Evolutionary conservation across 345 rosid genomes (phyloP).

Genomic region (Lagerstroemia speciosa): DNA sequence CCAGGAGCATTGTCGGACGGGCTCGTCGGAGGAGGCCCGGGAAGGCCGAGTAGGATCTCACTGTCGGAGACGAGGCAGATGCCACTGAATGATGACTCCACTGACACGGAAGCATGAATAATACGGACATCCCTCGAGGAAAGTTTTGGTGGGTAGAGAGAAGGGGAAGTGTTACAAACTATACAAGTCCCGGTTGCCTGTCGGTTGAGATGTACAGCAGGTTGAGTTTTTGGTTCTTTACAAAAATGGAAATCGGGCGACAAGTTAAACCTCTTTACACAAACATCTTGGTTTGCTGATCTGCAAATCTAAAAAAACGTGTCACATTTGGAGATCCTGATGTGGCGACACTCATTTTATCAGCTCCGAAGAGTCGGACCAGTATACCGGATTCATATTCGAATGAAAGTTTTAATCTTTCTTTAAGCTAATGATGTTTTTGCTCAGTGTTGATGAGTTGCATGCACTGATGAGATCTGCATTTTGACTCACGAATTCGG

Average conservation of each 20-base stretch:
- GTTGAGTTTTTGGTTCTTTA: constrained; percentile 27
- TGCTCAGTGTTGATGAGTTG: neutral
- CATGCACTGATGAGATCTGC: too few relatives aligned
- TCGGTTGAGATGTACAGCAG: constrained; percentile 49
- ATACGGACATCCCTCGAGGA: constrained; percentile 12
- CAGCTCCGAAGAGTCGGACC: constrained; percentile 19
- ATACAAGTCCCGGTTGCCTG: constrained; percentile 53
- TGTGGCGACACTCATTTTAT: constrained; percentile 38
- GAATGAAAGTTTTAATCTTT: neutral
- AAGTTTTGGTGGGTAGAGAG: constrained; percentile 3
- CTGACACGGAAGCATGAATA: constrained; percentile 52
- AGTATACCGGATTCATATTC: constrained; percentile 9
- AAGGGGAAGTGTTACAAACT: constrained; percentile 3
- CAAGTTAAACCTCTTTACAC: constrained; percentile 20
- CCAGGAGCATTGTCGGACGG: constrained; percentile 58
- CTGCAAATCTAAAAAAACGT: constrained; percentile 37
- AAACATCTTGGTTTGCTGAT: constrained; percentile 31
- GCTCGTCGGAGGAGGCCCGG: constrained; percentile 54
- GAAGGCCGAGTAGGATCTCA: constrained; percentile 51
- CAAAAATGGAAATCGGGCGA: constrained; percentile 29
- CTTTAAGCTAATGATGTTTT: neutral
- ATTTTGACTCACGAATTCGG: too few relatives aligned
- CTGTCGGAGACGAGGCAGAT: constrained; percentile 72
- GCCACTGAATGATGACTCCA: constrained; percentile 54
- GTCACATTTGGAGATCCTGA: constrained; percentile 39